Evolutionary conservation across 768 basidiomycete genomes (phyloP), one percentile per base, ranked within the genome.

Genomic region (Collybiopsis confluens): DNA sequence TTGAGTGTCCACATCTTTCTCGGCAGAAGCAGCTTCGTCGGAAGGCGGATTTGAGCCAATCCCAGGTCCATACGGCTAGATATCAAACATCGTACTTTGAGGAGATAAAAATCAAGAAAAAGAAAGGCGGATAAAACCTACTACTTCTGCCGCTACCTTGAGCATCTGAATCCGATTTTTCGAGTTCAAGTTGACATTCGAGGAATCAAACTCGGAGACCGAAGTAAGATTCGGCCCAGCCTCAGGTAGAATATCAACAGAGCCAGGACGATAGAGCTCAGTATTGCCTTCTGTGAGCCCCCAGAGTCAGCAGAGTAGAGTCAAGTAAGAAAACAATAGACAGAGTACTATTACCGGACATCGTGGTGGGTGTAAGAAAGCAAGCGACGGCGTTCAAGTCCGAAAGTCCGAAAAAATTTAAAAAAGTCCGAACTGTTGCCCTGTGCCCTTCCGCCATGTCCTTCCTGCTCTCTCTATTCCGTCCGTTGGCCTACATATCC

Each of bases 401-500:
- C n/a, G 13, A 33, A 33, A 33, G 5, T 33, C 30, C 30, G 13
- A 33, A 33, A 33, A 33, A n/a, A n/a, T n/a, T n/a, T n/a, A n/a
- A n/a, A n/a, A n/a, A n/a, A n/a, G n/a, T n/a, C n/a, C n/a, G n/a
- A n/a, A n/a, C n/a, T n/a, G n/a, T n/a, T n/a, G n/a, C n/a, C n/a
- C n/a, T n/a, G 9, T 41, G 18, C 23, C 26, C 51, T 13, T 28
- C 26, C 54, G 60, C 61, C 62, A 90, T 90, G 89, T 83, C 83
- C 57, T 72, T 86, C 62, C 64, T 90, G 61, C 62, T 76, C 44
- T 71, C 74, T 52, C 55, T 90, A 55, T 65, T 89, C 66, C 24
- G 30, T 3, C 84, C 89, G 4, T 68, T 91, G 50, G 90, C 85
- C 44, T 92, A 92, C 64, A 60, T 88, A 56, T 89, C 90, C 26